Evolutionary conservation across 768 basidiomycete genomes (phyloP).

Genomic region (Galerina sulciceps): DNA sequence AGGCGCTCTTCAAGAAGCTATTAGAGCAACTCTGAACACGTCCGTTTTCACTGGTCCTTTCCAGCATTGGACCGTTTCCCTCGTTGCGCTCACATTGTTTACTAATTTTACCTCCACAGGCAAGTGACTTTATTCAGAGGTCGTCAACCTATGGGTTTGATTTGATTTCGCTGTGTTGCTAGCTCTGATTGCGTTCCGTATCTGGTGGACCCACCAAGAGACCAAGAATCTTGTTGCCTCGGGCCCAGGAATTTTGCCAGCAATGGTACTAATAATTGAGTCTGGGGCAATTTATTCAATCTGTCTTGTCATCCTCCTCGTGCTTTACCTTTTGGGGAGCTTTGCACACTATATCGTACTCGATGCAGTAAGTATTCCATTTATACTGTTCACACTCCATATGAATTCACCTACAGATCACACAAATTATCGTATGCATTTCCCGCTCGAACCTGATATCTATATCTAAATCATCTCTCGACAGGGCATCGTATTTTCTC

Average conservation of each 20-base stretch:
- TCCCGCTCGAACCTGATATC: no score
- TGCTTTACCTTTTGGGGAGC: conserved; percentile 12
- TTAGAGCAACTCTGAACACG: conserved; percentile 2
- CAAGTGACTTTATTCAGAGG: no score
- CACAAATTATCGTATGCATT: no score
- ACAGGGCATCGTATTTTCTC: no score
- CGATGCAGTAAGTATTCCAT: conserved; percentile 10
- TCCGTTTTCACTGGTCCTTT: conserved; percentile 9
- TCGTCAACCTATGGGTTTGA: no score
- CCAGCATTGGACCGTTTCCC: conserved; percentile 14
- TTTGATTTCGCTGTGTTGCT: neutral
- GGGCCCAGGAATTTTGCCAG: conserved; percentile 4
- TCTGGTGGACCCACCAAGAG: conserved; percentile 9
- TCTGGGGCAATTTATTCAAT: conserved; percentile 16
- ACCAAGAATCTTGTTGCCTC: neutral
- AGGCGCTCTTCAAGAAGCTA: conserved; percentile 12
- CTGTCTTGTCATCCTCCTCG: conserved; percentile 12
- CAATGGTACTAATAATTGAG: conserved; percentile 14
- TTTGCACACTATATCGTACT: conserved; percentile 14
- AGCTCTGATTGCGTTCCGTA: conserved; percentile 12
- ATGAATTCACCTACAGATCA: no score
- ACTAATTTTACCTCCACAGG: conserved; percentile 13
- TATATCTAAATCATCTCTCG: no score
- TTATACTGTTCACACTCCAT: no score
- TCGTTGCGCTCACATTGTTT: conserved; percentile 14